phyloP scores from a whole-genome alignment of 2,329 filamentous ascomycete genomes.

The Penicillium thymicola region DNA sequence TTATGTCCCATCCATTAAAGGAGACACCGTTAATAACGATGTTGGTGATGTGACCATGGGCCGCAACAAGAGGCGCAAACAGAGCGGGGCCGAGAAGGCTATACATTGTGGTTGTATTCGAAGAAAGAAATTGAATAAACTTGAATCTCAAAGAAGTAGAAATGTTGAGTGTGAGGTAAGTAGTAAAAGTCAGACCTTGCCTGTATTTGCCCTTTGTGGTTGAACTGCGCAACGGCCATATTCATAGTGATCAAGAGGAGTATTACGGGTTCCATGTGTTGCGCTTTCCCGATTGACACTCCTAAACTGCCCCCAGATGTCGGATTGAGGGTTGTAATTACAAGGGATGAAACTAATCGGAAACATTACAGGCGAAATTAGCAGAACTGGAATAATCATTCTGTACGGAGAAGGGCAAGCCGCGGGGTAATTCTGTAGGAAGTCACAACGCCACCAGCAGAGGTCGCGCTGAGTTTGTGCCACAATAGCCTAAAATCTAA shows the following conservation, averaged over 20 bases:
- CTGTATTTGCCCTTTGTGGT: too few relatives aligned
- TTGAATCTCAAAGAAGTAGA: too few relatives aligned
- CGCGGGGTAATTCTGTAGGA: not conserved
- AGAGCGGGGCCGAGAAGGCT: constrained; percentile 7
- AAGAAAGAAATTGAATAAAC: not conserved
- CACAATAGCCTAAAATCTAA: not conserved
- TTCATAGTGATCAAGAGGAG: not conserved
- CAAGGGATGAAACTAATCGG: not conserved
- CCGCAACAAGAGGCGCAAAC: constrained; percentile 30
- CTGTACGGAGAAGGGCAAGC: not conserved
- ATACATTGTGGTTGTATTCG: not conserved
- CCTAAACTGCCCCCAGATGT: too few relatives aligned
- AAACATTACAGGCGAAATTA: not conserved
- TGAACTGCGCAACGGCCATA: not conserved
- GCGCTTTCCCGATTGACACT: not conserved
- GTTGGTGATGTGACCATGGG: constrained; percentile 34
- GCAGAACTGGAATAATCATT: not conserved
- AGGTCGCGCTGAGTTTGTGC: not conserved
- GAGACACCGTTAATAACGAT: constrained; percentile 38
- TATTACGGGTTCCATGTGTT: too few relatives aligned
- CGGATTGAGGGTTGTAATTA: not conserved
- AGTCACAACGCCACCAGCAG: constrained; percentile 1
- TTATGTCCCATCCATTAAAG: constrained; percentile 42
- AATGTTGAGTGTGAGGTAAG: not conserved
- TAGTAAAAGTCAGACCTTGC: not conserved